Evolutionary conservation across 352 stramenopile species (phyloP).

Genomic region (Blastocystis sp.): DNA sequence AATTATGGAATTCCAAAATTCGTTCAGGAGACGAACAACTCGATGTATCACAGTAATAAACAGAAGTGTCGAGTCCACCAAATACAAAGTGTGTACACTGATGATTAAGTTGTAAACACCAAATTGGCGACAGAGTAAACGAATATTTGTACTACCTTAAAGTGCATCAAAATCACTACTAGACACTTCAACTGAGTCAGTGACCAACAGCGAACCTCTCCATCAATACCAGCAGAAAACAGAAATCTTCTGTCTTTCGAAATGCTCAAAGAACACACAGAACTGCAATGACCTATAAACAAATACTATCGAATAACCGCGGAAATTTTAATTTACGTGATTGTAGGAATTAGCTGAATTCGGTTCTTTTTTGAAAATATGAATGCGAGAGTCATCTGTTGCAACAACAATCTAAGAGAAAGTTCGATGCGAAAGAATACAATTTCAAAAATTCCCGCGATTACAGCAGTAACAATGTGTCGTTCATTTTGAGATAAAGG

Average conservation of each 20-base stretch:
- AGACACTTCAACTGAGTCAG: neutral
- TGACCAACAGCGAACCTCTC: slow-evolving; percentile 27
- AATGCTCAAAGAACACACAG: neutral
- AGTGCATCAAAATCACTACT: neutral
- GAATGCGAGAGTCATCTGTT: slow-evolving; percentile 19
- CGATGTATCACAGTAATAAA: neutral
- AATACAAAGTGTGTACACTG: neutral
- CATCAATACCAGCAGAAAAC: slow-evolving; percentile 12
- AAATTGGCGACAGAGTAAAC: neutral
- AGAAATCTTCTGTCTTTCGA: neutral
- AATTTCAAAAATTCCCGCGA: neutral
- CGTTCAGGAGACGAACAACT: neutral
- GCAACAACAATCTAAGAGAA: neutral
- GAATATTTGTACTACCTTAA: neutral
- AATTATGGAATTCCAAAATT: neutral
- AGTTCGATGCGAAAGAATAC: neutral
- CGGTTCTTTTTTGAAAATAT: neutral
- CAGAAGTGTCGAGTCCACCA: neutral
- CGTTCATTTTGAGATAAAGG: neutral
- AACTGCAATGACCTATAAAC: neutral
- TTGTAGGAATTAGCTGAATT: neutral
- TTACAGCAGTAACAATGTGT: neutral
- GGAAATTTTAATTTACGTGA: neutral
- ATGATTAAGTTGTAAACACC: slow-evolving; percentile 1
- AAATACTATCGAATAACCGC: neutral